Evolutionary conservation across 768 basidiomycete genomes (phyloP).

Genomic region (Podaxis pistillaris): DNA sequence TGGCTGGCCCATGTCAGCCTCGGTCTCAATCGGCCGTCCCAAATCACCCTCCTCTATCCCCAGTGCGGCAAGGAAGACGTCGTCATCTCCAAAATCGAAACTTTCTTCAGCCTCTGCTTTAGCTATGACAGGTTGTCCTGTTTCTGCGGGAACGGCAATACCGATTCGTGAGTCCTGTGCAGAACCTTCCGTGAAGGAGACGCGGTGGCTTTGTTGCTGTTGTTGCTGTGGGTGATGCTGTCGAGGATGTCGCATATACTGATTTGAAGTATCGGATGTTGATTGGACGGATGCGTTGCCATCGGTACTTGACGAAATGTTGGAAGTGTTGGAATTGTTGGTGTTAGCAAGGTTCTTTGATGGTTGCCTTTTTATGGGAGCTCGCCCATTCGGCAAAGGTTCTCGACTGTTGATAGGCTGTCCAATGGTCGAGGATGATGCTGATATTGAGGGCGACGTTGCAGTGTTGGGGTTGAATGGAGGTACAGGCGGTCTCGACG

Average conservation of each 20-base stretch:
- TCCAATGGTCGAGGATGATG: constrained; percentile 1
- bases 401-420: neutral
- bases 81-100: constrained; percentile 63
- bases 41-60: constrained; percentile 49
- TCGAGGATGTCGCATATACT: constrained; percentile 1
- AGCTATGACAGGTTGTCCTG: neutral
- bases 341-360: constrained; percentile 25
- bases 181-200: constrained; percentile 15
- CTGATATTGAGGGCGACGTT: neutral
- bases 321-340: constrained; percentile 26
- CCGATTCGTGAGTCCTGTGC: neutral
- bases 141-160: neutral
- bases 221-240: constrained; percentile 7
- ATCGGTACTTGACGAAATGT: constrained; percentile 5
- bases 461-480: constrained; percentile 4
- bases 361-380: neutral
- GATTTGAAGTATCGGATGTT: neutral
- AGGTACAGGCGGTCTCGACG: constrained; percentile 1
- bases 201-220: constrained; percentile 11
- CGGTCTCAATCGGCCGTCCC: constrained; percentile 43
- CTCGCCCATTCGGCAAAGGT: neutral
- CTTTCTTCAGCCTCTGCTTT: constrained; percentile 17
- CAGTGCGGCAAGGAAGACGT: constrained; percentile 57
- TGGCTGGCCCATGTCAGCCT: constrained; percentile 31
- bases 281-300: constrained; percentile 13